Percentiles rank a stretch among this genome's conserved stretches.
Conservation (phyloP, 2,329 filamentous ascomycete species). For the Aspergillus ustus region DNA sequence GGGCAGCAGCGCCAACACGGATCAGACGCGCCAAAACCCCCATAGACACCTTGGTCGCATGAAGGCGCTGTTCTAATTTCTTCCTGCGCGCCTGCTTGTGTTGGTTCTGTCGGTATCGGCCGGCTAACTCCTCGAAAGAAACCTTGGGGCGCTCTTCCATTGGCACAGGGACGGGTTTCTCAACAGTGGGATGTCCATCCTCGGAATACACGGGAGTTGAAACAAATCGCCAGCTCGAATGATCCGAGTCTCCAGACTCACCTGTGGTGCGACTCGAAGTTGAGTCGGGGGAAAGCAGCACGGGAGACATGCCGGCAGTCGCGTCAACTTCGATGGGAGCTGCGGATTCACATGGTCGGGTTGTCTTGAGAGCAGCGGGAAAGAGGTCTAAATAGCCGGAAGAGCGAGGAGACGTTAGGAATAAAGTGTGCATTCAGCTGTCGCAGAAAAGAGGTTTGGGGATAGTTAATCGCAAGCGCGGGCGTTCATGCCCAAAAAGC, state of each 20-base stretch:
- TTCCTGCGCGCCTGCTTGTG: conserved; percentile 48
- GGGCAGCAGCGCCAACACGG: conserved; percentile 46
- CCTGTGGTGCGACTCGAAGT: conserved; percentile 33
- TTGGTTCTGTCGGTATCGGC: conserved; percentile 46
- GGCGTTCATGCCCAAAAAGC: conserved; percentile 4
- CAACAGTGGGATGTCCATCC: conserved; percentile 23
- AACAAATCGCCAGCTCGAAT: conserved; percentile 31
- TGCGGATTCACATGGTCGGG: conserved; percentile 41
- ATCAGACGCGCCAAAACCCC: conserved; percentile 49
- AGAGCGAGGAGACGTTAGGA: conserved; percentile 7
- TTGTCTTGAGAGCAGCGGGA: conserved; percentile 33
- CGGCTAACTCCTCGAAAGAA: conserved; percentile 51
- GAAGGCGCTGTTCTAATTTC: conserved; percentile 44
- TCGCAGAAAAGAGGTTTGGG: conserved; percentile 3
- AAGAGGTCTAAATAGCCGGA: conserved; percentile 26
- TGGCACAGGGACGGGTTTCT: conserved; percentile 19
- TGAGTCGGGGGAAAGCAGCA: conserved; percentile 24
- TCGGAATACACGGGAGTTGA: conserved; percentile 26
- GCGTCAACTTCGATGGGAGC: conserved; percentile 31
- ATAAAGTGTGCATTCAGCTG: neutral
- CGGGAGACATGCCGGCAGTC: conserved; percentile 30
- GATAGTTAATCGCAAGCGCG: neutral
- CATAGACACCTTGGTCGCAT: conserved; percentile 48
- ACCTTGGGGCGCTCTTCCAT: conserved; percentile 33
- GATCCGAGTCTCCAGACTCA: conserved; percentile 42